Evolutionary conservation across 176 grass and related monocot genomes (phyloP).

Genomic region (Tillandsia leiboldiana): DNA sequence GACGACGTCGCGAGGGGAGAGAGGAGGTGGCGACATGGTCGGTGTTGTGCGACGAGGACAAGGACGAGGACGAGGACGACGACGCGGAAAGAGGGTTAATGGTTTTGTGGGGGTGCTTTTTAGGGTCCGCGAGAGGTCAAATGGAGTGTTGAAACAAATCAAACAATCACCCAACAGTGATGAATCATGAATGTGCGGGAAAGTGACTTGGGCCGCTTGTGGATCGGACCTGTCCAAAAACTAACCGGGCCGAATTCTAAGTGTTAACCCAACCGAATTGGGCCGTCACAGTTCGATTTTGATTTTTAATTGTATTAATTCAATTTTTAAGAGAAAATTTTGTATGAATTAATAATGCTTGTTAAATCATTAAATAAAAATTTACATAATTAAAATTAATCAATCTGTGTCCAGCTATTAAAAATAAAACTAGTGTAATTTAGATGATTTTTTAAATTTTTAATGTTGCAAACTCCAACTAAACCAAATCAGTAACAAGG

Average conservation of each 20-base stretch:
- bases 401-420: no score
- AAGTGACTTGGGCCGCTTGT: no score
- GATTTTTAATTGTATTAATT: no score
- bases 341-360: no score
- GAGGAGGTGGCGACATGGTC: constrained; percentile 20
- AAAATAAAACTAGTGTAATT: no score
- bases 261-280: not conserved
- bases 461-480: no score
- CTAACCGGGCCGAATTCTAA: not conserved
- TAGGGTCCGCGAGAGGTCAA: not conserved
- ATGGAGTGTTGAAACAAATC: not conserved
- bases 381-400: no score
- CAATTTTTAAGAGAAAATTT: no score
- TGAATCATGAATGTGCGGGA: no score
- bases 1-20: constrained; percentile 16
- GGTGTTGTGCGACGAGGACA: not conserved
- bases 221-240: not conserved
- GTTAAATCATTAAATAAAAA: no score
- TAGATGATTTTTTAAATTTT: no score
- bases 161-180: not conserved
- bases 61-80: not conserved
- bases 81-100: constrained; percentile 7
- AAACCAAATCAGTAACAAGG: no score
- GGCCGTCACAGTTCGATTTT: not conserved
- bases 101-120: not conserved